Evolutionary conservation across 2,329 filamentous ascomycete genomes (phyloP).

Genomic region (Botrytis deweyae): DNA sequence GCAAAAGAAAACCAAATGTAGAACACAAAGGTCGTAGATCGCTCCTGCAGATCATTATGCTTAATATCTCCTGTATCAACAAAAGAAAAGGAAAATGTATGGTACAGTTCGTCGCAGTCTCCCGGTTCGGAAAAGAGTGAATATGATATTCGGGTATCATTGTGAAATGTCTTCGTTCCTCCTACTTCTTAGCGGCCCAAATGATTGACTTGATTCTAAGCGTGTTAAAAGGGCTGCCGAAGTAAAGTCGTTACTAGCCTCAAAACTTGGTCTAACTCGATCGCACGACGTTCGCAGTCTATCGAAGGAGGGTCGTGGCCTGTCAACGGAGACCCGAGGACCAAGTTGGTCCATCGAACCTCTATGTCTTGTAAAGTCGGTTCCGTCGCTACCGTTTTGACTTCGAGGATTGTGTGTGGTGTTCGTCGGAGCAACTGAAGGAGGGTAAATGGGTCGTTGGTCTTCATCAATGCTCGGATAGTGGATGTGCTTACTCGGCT

Average conservation of each 20-base stretch:
- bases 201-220: conserved; percentile 68
- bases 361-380: conserved; percentile 75
- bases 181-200: conserved; percentile 33
- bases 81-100: conserved; percentile 41
- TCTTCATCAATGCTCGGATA: conserved; percentile 78
- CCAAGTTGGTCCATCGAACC: conserved; percentile 54
- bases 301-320: conserved; percentile 81
- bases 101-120: conserved; percentile 33
- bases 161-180: conserved; percentile 23
- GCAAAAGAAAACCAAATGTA: conserved; percentile 33
- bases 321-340: conserved; percentile 45
- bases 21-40: conserved; percentile 44
- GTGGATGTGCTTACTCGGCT: conserved; percentile 51
- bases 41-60: conserved; percentile 52
- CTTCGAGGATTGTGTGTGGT: conserved; percentile 76
- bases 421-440: conserved; percentile 76
- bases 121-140: conserved; percentile 15
- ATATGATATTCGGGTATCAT: conserved; percentile 27
- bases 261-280: conserved; percentile 76
- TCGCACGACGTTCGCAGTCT: conserved; percentile 86
- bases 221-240: conserved; percentile 81
- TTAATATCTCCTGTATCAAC: conserved; percentile 41
- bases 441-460: conserved; percentile 87
- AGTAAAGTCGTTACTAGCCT: conserved; percentile 87
- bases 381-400: conserved; percentile 91